Evolutionary conservation across 352 stramenopile genomes (phyloP).

Genomic region (Phytophthora lateralis): DNA sequence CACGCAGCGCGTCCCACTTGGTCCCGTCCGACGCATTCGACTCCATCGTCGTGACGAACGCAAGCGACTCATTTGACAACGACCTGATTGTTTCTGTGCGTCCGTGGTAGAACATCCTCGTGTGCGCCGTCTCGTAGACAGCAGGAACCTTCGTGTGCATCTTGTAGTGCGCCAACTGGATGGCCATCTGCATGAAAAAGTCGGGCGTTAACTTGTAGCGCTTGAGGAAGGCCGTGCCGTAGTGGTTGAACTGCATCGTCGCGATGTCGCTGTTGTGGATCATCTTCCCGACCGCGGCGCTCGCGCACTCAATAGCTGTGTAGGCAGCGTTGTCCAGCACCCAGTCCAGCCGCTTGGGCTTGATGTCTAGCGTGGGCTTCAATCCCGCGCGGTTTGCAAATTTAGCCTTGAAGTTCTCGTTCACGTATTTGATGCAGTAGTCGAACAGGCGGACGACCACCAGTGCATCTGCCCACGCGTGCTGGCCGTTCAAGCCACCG

Average conservation of each 20-base stretch:
- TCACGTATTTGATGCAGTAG: slow-evolving; percentile 93
- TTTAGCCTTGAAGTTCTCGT: slow-evolving; percentile 90
- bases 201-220: slow-evolving; percentile 96
- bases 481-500: slow-evolving; percentile 95
- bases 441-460: slow-evolving; percentile 95
- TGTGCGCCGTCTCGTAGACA: slow-evolving; percentile 98
- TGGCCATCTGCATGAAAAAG: slow-evolving; percentile 97
- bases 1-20: slow-evolving; percentile 89
- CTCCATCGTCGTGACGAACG: slow-evolving; percentile 93
- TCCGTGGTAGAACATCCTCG: slow-evolving; percentile 97
- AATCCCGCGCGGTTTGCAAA: slow-evolving; percentile 79
- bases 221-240: slow-evolving; percentile 93
- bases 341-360: slow-evolving; percentile 80
- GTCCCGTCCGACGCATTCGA: slow-evolving; percentile 56
- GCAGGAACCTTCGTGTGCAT: slow-evolving; percentile 93
- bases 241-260: slow-evolving; percentile 93
- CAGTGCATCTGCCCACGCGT: slow-evolving; percentile 97
- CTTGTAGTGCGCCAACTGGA: slow-evolving; percentile 97
- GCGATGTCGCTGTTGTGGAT: slow-evolving; percentile 92
- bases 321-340: slow-evolving; percentile 82
- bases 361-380: slow-evolving; percentile 64
- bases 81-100: slow-evolving; percentile 93
- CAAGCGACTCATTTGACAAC: slow-evolving; percentile 88
- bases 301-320: slow-evolving; percentile 87
- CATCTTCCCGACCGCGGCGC: slow-evolving; percentile 90